phyloP scores from a whole-genome alignment of 768 basidiomycete genomes.

The Erythrobasidium yunnanense region DNA sequence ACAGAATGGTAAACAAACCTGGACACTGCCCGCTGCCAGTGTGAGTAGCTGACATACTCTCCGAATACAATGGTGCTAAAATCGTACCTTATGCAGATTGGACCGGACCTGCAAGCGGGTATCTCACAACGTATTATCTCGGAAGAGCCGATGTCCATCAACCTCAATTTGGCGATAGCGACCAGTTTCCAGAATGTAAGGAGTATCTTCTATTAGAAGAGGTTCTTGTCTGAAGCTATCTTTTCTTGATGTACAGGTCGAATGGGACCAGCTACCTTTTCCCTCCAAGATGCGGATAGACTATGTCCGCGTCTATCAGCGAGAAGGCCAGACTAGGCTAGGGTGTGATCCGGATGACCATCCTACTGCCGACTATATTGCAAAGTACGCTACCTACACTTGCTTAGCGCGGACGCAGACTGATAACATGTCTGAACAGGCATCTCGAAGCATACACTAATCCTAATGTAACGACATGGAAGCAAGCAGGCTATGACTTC shows the following conservation, averaged over 20 bases:
- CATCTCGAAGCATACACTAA: conserved; percentile 69
- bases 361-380: conserved; percentile 63
- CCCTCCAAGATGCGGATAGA: conserved; percentile 68
- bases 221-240: not conserved
- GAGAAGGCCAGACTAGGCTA: conserved; percentile 52
- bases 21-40: conserved; percentile 58
- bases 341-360: conserved; percentile 38
- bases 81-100: conserved; percentile 42
- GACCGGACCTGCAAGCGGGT: conserved; percentile 51
- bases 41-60: conserved; percentile 10
- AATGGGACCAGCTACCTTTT: conserved; percentile 60
- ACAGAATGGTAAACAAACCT: conserved; percentile 54
- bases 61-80: not conserved
- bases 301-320: conserved; percentile 85
- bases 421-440: conserved; percentile 32
- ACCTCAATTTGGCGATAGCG: conserved; percentile 33
- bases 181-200: not conserved
- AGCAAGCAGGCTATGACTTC: conserved; percentile 26
- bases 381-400: conserved; percentile 41
- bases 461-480: conserved; percentile 40
- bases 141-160: conserved; percentile 56
- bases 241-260: conserved; percentile 35
- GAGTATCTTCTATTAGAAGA: not conserved
- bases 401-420: not conserved
- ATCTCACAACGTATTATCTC: conserved; percentile 61